Evolutionary conservation across 73 alveolate species (phyloP).

Genomic region (Durusdinium trenchii): DNA sequence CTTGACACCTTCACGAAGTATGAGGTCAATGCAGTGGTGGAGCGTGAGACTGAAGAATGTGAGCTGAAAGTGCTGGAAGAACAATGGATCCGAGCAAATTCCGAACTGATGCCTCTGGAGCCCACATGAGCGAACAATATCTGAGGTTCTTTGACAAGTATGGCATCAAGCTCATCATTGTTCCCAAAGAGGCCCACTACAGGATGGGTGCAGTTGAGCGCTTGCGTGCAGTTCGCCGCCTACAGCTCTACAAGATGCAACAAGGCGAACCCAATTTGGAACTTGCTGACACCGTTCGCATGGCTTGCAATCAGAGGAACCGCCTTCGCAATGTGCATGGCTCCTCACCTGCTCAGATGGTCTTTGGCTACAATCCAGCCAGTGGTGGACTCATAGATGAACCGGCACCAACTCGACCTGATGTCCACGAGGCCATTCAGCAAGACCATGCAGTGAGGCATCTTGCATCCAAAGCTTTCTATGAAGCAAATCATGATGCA

Average conservation of each 20-base stretch:
- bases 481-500: not conserved
- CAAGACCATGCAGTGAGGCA: not conserved
- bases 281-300: not conserved
- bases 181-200: not conserved
- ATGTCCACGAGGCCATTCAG: not conserved
- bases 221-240: not conserved
- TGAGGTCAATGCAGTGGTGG: not conserved
- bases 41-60: not conserved
- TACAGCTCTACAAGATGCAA: not conserved
- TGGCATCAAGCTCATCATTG: not conserved
- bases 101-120: not conserved
- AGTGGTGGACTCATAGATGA: not conserved
- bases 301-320: not conserved
- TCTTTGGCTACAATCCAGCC: not conserved
- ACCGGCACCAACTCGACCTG: not conserved
- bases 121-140: not conserved
- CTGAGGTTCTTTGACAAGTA: not conserved
- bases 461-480: not conserved
- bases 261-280: not conserved
- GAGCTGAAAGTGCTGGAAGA: not conserved
- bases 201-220: not conserved
- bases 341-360: not conserved
- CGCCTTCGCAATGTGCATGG: conserved; percentile 6
- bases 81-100: not conserved
- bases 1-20: not conserved